Percentiles rank a stretch among this genome's conserved stretches.
Conservation (phyloP, 305 asterid species). For the Solanum hybrid region DNA sequence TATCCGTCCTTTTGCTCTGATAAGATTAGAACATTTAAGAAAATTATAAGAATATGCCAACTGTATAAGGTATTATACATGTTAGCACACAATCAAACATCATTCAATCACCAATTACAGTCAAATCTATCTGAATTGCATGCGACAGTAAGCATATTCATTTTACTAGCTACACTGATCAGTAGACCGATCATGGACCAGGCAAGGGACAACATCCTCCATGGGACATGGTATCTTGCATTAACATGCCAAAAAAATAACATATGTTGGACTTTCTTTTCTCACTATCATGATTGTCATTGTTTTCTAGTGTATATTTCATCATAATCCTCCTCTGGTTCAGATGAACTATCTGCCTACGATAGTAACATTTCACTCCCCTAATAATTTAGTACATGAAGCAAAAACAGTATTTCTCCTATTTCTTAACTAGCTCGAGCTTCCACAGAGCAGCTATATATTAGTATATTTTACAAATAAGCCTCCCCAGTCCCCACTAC, state of each 20-base stretch:
- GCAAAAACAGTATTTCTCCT: neutral
- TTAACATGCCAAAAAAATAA: neutral
- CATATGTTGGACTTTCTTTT: neutral
- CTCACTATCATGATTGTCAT: neutral
- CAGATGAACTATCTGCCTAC: neutral
- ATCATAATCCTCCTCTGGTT: neutral
- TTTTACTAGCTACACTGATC: neutral
- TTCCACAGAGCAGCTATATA: neutral
- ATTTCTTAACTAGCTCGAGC: neutral
- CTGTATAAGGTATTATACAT: neutral
- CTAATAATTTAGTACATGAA: neutral
- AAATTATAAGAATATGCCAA: neutral
- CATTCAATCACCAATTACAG: neutral
- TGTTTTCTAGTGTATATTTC: neutral
- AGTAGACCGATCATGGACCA: neutral
- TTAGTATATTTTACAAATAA: neutral
- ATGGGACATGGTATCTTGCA: neutral
- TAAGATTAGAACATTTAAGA: neutral
- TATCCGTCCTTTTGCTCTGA: neutral
- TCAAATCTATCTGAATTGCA: neutral
- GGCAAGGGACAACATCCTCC: neutral
- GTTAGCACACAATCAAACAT: neutral
- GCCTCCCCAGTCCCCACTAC: neutral
- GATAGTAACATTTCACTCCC: neutral
- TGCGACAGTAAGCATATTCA: neutral